Evolutionary conservation across 2,329 filamentous ascomycete genomes (phyloP).

Genomic region (Neoscytalidium dimidiatum): DNA sequence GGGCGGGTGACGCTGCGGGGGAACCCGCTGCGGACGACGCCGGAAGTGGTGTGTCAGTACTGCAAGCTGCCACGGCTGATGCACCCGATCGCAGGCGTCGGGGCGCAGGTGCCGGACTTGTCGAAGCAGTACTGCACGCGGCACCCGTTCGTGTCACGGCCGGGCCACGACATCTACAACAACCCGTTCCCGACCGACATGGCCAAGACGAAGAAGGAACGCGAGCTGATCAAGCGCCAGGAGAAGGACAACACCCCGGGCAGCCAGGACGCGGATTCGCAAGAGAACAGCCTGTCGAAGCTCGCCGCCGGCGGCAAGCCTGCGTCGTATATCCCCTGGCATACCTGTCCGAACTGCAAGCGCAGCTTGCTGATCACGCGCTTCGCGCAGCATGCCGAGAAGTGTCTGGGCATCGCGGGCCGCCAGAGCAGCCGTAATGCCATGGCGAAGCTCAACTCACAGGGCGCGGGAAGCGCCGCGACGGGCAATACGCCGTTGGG

Average conservation of each 20-base stretch:
- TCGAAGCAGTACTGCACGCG: slow-evolving; percentile 72
- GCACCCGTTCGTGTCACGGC: slow-evolving; percentile 74
- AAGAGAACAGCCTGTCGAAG: slow-evolving; percentile 45
- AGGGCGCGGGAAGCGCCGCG: slow-evolving; percentile 35
- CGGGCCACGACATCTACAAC: slow-evolving; percentile 78
- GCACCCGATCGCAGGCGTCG: slow-evolving; percentile 71
- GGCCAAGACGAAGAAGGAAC: slow-evolving; percentile 75
- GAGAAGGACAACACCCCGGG: slow-evolving; percentile 49
- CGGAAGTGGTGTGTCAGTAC: slow-evolving; percentile 71
- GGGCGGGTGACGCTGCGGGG: slow-evolving; percentile 69
- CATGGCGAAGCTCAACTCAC: slow-evolving; percentile 44
- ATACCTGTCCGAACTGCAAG: slow-evolving; percentile 62
- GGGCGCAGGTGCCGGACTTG: slow-evolving; percentile 64
- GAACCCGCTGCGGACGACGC: slow-evolving; percentile 70
- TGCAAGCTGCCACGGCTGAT: slow-evolving; percentile 75
- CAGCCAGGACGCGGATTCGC: slow-evolving; percentile 38
- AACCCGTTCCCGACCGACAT: slow-evolving; percentile 77
- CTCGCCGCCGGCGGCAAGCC: slow-evolving; percentile 51
- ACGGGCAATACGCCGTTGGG: slow-evolving; percentile 45
- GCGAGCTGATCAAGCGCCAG: slow-evolving; percentile 53
- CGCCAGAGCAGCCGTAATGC: slow-evolving; percentile 53
- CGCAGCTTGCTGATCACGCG: slow-evolving; percentile 62
- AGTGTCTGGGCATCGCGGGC: slow-evolving; percentile 60
- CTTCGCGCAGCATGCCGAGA: slow-evolving; percentile 63
- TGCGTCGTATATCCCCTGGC: slow-evolving; percentile 52